Percentiles rank a stretch among this genome's conserved stretches.
Evolutionary conservation across 257 asterid genomes (phyloP).

Genomic region (Misopates orontium): DNA sequence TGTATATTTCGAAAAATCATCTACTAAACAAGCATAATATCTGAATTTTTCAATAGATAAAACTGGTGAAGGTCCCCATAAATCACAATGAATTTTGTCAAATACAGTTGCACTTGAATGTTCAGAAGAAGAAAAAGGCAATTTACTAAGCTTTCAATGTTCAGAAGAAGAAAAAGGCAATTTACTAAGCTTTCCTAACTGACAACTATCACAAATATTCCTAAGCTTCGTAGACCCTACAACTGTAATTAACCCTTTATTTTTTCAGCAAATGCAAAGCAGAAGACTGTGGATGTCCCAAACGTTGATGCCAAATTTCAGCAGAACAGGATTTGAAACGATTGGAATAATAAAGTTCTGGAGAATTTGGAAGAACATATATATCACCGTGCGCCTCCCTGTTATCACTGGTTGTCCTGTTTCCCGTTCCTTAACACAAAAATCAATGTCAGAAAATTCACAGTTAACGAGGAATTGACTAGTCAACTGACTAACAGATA

Average conservation of each 20-base stretch:
- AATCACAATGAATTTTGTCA: not conserved
- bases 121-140: too few relatives aligned
- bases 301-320: conserved; percentile 21
- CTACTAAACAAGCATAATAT: too few relatives aligned
- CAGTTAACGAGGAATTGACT: too few relatives aligned
- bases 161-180: not conserved
- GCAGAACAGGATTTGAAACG: not conserved
- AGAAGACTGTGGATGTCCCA: conserved; percentile 22
- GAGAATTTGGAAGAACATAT: too few relatives aligned
- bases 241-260: conserved; percentile 22
- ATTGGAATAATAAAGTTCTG: conserved; percentile 16
- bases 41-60: not conserved
- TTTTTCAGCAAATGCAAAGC: not conserved
- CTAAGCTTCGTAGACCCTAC: not conserved
- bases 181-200: not conserved
- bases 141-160: too few relatives aligned
- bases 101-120: not conserved
- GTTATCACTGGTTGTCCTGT: too few relatives aligned
- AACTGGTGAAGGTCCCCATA: not conserved
- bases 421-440: too few relatives aligned
- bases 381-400: too few relatives aligned
- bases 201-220: conserved; percentile 16
- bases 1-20: too few relatives aligned
- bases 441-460: too few relatives aligned
- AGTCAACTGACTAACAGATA: too few relatives aligned